Evolutionary conservation across 2,329 filamentous ascomycete genomes (phyloP).

Genomic region (Bimuria novae-zelandiae): DNA sequence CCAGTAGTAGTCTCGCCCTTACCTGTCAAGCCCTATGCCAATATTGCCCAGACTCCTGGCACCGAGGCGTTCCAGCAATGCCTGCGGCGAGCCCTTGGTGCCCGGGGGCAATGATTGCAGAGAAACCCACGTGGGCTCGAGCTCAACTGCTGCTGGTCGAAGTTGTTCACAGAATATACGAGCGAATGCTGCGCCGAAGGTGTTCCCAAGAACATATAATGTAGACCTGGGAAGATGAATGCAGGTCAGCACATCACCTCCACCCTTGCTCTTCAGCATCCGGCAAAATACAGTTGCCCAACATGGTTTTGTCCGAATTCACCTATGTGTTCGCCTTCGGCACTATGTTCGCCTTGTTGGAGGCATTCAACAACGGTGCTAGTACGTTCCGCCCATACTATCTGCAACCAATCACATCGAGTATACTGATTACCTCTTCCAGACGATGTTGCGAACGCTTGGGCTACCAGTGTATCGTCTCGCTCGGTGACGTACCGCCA

Average conservation of each 20-base stretch:
- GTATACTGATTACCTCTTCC: slow-evolving; percentile 3
- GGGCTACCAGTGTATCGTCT: slow-evolving; percentile 82
- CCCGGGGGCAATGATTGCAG: not conserved
- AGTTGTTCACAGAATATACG: not conserved
- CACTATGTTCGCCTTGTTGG: slow-evolving; percentile 75
- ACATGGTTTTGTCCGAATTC: slow-evolving; percentile 48
- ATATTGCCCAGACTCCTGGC: slow-evolving; percentile 3
- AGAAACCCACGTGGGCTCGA: not conserved
- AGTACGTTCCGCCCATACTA: slow-evolving; percentile 39
- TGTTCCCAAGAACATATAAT: slow-evolving; percentile 1
- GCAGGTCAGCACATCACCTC: slow-evolving; percentile 1
- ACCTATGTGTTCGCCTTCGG: slow-evolving; percentile 75
- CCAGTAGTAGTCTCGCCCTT: slow-evolving; percentile 2
- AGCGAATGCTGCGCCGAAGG: not conserved
- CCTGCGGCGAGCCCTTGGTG: not conserved
- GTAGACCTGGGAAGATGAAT: slow-evolving; percentile 4
- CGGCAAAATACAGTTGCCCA: slow-evolving; percentile 1
- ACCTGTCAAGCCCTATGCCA: not conserved
- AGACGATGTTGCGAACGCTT: slow-evolving; percentile 80
- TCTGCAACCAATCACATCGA: not conserved
- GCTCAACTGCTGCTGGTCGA: slow-evolving; percentile 3
- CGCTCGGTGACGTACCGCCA: slow-evolving; percentile 72
- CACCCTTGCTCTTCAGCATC: slow-evolving; percentile 3
- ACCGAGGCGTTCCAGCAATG: not conserved
- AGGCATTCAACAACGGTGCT: slow-evolving; percentile 79